Base-by-base conservation (phyloP, 768 basidiomycete genomes). In the Phallus indusiatus region DNA sequence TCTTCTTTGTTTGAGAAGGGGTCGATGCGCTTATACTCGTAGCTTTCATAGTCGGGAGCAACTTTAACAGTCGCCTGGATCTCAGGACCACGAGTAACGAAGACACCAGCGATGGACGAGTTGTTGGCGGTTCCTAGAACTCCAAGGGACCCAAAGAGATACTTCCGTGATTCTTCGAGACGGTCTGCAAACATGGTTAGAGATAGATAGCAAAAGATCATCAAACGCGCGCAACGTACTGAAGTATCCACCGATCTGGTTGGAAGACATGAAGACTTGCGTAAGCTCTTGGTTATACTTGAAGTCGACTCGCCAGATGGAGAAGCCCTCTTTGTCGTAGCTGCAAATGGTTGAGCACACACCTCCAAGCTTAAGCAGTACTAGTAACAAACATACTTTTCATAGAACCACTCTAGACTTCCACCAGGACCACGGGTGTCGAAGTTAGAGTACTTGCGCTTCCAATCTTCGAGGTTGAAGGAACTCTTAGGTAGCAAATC, bases 231-330 rank as follows among this genome's bases (percentile, higher is more conserved):
- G 35, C 48, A n/a, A 66, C 66, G 48, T 24, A 67, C 66, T 74
- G 83, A 94, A 97, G 85, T 95, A 93, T 17, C 95, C 95, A 60
- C 83, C 83, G 68, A 96, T 83, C 73, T 88, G 90, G 81, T 97
- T 97, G 62, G 84, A 81, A 61, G 91, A 94, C 94, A 92, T 97
- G 82, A 91, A 97, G 55, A 81, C 81, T 72, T 85, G 83, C 20
- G 93, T 93, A 63, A 97, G 84, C 73, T 96, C 94, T 20, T 85
- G 78, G 75, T 90, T 90, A 84, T 95, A 98, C 78, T 95, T 96
- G 86, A 90, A 99, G 77, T 92, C 90, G 57, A 93, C 84, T 59
- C 89, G 81, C 89, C 90, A 94, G 69, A 84, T 72, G 63, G 92
- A 94, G 84, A 84, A 96, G 24, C 94, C 93, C 62, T 84, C 83